Evolutionary conservation across 352 stramenopile species (phyloP).

Genomic region (Phytophthora chlamydospora): DNA sequence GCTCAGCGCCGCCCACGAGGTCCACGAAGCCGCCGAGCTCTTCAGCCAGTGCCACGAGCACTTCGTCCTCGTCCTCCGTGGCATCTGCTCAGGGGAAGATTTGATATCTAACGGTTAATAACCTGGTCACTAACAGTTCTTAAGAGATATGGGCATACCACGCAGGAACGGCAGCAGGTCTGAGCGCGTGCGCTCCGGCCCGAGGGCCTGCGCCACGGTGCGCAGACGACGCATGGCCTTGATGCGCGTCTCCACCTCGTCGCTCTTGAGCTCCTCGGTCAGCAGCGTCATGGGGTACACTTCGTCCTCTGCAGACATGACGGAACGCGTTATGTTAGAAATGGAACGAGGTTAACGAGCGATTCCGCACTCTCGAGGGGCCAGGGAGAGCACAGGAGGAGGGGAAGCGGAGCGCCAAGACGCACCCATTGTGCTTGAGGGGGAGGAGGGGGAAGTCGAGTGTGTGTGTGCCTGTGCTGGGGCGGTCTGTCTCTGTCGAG

Average conservation of each 20-base stretch:
- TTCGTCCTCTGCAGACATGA: constrained; percentile 65
- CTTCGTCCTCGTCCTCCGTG: constrained; percentile 94
- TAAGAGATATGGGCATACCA: constrained; percentile 38
- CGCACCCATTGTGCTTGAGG: constrained; percentile 32
- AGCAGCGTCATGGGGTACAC: constrained; percentile 91
- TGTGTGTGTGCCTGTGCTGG: constrained; percentile 12
- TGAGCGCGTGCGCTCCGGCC: constrained; percentile 74
- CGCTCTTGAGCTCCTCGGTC: constrained; percentile 91
- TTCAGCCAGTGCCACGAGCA: constrained; percentile 91
- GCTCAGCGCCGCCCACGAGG: constrained; percentile 74
- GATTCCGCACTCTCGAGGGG: too few species aligned
- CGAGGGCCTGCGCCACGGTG: constrained; percentile 92
- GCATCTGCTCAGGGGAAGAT: constrained; percentile 46
- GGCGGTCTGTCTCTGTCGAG: constrained; percentile 8
- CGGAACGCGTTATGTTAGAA: constrained; percentile 13
- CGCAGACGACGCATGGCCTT: constrained; percentile 94
- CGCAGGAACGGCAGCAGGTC: constrained; percentile 92
- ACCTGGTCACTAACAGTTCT: constrained; percentile 4
- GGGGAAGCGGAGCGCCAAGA: background rate
- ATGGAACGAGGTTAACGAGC: constrained; percentile 7
- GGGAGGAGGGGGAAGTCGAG: constrained; percentile 5
- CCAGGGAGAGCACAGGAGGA: background rate
- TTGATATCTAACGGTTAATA: constrained; percentile 10
- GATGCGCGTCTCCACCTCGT: constrained; percentile 93
- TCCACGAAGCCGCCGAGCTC: constrained; percentile 92